Evolutionary conservation across 1,284 basidiomycete species (phyloP).

Genomic region (Ceratobasidium sp.): DNA sequence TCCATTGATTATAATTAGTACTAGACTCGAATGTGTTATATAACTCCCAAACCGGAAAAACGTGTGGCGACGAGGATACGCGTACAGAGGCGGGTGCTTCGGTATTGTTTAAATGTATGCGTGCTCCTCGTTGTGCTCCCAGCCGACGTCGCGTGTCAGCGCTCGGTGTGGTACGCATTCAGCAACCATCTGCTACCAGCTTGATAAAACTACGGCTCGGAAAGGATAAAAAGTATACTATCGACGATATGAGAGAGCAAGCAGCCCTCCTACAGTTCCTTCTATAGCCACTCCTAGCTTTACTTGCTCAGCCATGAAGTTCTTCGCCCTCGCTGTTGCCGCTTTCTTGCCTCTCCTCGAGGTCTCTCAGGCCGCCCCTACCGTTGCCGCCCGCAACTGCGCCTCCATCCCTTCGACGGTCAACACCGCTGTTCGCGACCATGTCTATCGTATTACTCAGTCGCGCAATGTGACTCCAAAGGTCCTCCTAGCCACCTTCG

Average conservation of each 20-base stretch:
- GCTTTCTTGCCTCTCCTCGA: constrained; percentile 17
- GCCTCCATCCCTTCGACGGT: constrained; percentile 29
- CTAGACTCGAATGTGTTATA: not conserved
- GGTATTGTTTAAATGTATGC: constrained; percentile 15
- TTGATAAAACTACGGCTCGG: not conserved
- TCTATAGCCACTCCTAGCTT: not conserved
- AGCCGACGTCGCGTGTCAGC: constrained; percentile 32
- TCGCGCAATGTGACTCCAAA: constrained; percentile 34
- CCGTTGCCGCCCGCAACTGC: constrained; percentile 24
- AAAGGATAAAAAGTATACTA: constrained; percentile 9
- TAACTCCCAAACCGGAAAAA: too few relatives aligned
- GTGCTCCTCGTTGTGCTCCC: not conserved
- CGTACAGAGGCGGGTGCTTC: constrained; percentile 26
- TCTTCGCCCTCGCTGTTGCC: constrained; percentile 27
- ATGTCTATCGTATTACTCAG: constrained; percentile 33
- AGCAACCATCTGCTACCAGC: not conserved
- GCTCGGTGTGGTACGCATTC: not conserved
- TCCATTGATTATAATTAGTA: not conserved
- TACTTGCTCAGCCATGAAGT: constrained; percentile 20
- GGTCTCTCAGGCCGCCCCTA: constrained; percentile 23
- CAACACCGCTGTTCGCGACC: constrained; percentile 30
- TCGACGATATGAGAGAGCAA: not conserved
- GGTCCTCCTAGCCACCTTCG: constrained; percentile 34
- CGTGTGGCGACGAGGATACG: not conserved
- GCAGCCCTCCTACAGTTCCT: not conserved